These are phyloP conservation scores for Fusarium sp. DNA, from an alignment of 2,329 filamentous ascomycete species.

Conservation along the genomic window DNA sequence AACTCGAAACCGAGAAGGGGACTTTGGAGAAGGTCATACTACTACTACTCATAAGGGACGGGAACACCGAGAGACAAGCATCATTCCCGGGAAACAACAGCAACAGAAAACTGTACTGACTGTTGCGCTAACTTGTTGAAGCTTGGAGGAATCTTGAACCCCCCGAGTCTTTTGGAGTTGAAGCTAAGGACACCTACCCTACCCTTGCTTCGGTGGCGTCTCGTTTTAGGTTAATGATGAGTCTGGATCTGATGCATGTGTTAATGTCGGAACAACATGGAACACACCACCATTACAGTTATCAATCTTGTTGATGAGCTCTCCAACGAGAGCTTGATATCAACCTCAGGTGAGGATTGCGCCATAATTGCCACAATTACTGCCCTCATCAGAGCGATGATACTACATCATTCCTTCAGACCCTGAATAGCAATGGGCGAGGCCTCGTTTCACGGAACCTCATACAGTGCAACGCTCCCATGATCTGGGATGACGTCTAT, in stretches of 20 bases:
- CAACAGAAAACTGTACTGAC: conserved; percentile 5
- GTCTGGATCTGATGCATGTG: conserved; percentile 29
- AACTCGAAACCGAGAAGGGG: conserved; percentile 35
- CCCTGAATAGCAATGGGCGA: conserved; percentile 5
- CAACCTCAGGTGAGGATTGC: not conserved
- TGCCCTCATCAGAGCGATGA: not conserved
- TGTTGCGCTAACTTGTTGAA: conserved; percentile 25
- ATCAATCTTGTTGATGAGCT: conserved; percentile 38
- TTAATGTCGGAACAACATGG: conserved; percentile 29
- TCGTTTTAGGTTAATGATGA: conserved; percentile 32
- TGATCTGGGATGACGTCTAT: conserved; percentile 31
- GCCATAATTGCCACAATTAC: not conserved
- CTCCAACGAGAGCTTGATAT: conserved; percentile 1
- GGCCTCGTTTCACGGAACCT: conserved; percentile 26
- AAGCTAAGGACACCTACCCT: conserved; percentile 14
- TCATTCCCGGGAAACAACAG: conserved; percentile 42
- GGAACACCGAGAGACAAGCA: conserved; percentile 45
- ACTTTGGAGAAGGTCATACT: conserved; percentile 31
- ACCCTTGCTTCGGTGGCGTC: conserved; percentile 41
- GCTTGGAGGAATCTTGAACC: conserved; percentile 15
- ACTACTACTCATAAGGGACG: too few relatives aligned
- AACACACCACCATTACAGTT: conserved; percentile 36
- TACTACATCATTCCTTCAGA: not conserved
- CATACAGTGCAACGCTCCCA: conserved; percentile 12
- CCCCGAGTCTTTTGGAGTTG: conserved; percentile 4